Evolutionary conservation across 768 basidiomycete species (phyloP), one percentile per base, ranked within the genome.

Genomic region (Suillus subaureus): DNA sequence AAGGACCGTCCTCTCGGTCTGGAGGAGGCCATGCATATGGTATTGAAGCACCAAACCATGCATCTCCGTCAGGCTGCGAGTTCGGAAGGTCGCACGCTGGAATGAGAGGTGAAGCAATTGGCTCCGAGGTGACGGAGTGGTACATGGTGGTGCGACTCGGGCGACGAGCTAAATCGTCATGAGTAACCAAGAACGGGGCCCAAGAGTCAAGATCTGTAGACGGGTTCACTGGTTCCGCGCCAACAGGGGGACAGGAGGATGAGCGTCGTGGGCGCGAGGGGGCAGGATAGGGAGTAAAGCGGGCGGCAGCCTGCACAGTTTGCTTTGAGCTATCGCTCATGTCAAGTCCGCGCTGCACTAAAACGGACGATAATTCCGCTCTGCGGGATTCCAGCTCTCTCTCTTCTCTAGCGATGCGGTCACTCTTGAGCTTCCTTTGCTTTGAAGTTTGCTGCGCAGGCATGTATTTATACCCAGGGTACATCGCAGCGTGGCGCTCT

Each of bases 401-500:
- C 54, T 66, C 47, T 42, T 55, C 56, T 33, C 43, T 49, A 33
- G 55, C 37, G 16, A 60, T 37, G 47, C 61, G 40, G 42, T 51
- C 52, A 9, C 39, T 60, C 58, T 68, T 77, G 37, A 39, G 60
- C 54, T 71, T 75, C 67, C 70, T 73, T 15, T 4, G 28, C 56
- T 72, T 77, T 31, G 69, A 45, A 33, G 39, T 28, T 26, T 35
- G 39, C 60, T 72, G 67, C 15, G 61, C 61, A 3, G 82, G 81
- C 3, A 70, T 70, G 61, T 82, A 84, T 67, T 79, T 77, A 75
- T 83, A 85, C 40, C 77, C 76, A 0, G 85, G 85, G 67, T 83
- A 79, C 42, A 75, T 62, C 39, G 66, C 63, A 4, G 76, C 74
- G 72, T 86, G 85, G 61, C 64, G 71, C 63, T 75, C 70, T 74